A percentile compares a stretch with the other conserved stretches of the same genome.
Evolutionary conservation across 2,329 filamentous ascomycete species (phyloP).

Genomic region (Madurella fahalii): DNA sequence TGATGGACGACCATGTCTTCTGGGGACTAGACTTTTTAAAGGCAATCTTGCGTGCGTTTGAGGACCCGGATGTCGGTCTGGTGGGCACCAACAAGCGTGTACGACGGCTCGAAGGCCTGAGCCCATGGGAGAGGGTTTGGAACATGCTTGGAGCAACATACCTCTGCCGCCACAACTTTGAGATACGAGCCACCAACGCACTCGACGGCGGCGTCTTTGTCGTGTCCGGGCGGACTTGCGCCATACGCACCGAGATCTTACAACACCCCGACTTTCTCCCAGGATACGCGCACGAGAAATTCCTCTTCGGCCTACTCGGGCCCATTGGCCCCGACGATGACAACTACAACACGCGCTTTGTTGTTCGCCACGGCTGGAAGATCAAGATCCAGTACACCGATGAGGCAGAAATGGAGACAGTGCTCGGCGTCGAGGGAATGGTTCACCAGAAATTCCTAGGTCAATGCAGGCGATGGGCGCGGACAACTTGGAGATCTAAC

Average conservation of each 20-base stretch:
- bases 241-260: slow-evolving; percentile 49
- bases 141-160: slow-evolving; percentile 58
- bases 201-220: slow-evolving; percentile 58
- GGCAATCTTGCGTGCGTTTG: slow-evolving; percentile 41
- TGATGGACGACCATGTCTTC: slow-evolving; percentile 52
- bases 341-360: slow-evolving; percentile 56
- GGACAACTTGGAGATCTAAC: slow-evolving; percentile 57
- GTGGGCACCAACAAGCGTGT: slow-evolving; percentile 56
- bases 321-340: slow-evolving; percentile 56
- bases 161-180: slow-evolving; percentile 59
- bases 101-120: slow-evolving; percentile 9
- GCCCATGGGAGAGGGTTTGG: slow-evolving; percentile 34
- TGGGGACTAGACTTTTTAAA: slow-evolving; percentile 43
- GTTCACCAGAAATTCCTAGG: slow-evolving; percentile 40
- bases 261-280: slow-evolving; percentile 38
- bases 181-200: slow-evolving; percentile 51
- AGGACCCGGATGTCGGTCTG: slow-evolving; percentile 45
- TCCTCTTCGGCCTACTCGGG: slow-evolving; percentile 41
- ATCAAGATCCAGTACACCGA: slow-evolving; percentile 52
- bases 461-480: slow-evolving; percentile 54
- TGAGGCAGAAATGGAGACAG: slow-evolving; percentile 48
- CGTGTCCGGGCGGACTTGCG: slow-evolving; percentile 52
- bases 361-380: slow-evolving; percentile 46
- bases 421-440: slow-evolving; percentile 40
- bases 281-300: slow-evolving; percentile 47